Evolutionary conservation across 2,329 filamentous ascomycete genomes (phyloP).

Genomic region (Aspergillus sp.): DNA sequence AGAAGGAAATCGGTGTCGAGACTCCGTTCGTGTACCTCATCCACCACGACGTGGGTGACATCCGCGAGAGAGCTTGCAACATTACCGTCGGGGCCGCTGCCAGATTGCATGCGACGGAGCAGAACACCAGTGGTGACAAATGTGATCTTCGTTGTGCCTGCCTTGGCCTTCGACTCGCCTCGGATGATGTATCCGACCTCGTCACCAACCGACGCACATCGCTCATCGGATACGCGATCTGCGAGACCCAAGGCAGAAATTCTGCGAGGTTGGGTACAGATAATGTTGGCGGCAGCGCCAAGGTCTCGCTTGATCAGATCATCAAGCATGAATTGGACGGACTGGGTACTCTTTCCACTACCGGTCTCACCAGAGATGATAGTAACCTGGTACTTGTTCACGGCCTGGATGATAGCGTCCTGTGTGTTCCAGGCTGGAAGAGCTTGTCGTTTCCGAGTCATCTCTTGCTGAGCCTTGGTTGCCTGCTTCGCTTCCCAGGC

Average conservation of each 20-base stretch:
- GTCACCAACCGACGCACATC: slow-evolving; percentile 76
- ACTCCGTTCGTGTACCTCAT: slow-evolving; percentile 95
- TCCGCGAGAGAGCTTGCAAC: slow-evolving; percentile 80
- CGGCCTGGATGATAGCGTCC: slow-evolving; percentile 73
- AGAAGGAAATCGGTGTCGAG: slow-evolving; percentile 93
- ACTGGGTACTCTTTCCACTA: slow-evolving; percentile 95
- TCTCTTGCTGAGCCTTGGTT: slow-evolving; percentile 67
- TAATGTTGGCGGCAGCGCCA: slow-evolving; percentile 79
- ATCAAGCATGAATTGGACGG: slow-evolving; percentile 92
- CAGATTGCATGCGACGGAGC: slow-evolving; percentile 85
- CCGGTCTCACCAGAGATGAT: slow-evolving; percentile 98
- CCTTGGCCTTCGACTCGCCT: slow-evolving; percentile 77
- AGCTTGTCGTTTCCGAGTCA: slow-evolving; percentile 70
- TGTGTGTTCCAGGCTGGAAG: slow-evolving; percentile 87
- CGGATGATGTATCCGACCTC: slow-evolving; percentile 92
- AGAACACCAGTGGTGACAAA: slow-evolving; percentile 96
- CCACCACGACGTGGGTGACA: slow-evolving; percentile 91
- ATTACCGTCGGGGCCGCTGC: slow-evolving; percentile 76
- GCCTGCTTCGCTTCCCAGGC: slow-evolving; percentile 71
- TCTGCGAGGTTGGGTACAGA: slow-evolving; percentile 91
- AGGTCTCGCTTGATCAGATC: slow-evolving; percentile 77
- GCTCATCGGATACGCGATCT: slow-evolving; percentile 90
- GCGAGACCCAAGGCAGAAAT: slow-evolving; percentile 94
- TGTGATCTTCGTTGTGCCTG: slow-evolving; percentile 77
- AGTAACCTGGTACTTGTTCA: slow-evolving; percentile 79